A percentile compares a stretch with the other conserved stretches of the same genome.
Evolutionary conservation across 441 rosid species (phyloP).

Genomic region (Gossypium schwendimanii): DNA sequence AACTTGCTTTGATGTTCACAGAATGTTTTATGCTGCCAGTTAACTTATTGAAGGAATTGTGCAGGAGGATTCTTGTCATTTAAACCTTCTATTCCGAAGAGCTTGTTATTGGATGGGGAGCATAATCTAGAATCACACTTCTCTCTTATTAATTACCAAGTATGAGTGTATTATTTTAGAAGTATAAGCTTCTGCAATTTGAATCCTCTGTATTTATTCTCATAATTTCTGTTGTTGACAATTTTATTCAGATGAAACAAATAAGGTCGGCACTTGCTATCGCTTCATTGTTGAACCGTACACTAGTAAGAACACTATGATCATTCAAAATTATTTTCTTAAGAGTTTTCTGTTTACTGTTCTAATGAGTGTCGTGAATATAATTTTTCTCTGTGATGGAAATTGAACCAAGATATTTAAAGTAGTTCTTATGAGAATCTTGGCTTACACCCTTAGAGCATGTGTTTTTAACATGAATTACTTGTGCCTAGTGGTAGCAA

Average conservation of each 20-base stretch:
- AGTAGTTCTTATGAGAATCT: not conserved
- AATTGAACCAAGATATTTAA: constrained; percentile 1
- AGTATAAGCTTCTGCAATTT: constrained; percentile 5
- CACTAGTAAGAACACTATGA: constrained; percentile 59
- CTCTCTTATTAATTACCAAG: constrained; percentile 76
- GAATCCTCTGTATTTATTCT: constrained; percentile 14
- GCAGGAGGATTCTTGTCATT: constrained; percentile 93
- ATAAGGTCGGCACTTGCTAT: constrained; percentile 87
- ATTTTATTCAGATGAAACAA: constrained; percentile 66
- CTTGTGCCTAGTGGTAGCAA: not conserved
- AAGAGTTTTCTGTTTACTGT: not conserved
- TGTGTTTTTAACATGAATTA: not conserved
- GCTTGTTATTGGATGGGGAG: constrained; percentile 73
- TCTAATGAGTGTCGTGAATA: not conserved
- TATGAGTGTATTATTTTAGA: constrained; percentile 30
- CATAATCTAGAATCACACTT: constrained; percentile 78
- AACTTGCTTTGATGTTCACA: constrained; percentile 5
- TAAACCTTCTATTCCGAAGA: constrained; percentile 83
- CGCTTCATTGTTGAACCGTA: constrained; percentile 78
- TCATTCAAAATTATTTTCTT: not conserved
- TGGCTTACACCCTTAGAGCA: not conserved
- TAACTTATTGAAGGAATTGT: constrained; percentile 21
- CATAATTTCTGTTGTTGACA: constrained; percentile 17
- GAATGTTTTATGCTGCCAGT: constrained; percentile 6
- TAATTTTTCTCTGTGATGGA: not conserved